Evolutionary conservation across 2,329 filamentous ascomycete genomes (phyloP).

Genomic region (Nigrospora sphaerica): DNA sequence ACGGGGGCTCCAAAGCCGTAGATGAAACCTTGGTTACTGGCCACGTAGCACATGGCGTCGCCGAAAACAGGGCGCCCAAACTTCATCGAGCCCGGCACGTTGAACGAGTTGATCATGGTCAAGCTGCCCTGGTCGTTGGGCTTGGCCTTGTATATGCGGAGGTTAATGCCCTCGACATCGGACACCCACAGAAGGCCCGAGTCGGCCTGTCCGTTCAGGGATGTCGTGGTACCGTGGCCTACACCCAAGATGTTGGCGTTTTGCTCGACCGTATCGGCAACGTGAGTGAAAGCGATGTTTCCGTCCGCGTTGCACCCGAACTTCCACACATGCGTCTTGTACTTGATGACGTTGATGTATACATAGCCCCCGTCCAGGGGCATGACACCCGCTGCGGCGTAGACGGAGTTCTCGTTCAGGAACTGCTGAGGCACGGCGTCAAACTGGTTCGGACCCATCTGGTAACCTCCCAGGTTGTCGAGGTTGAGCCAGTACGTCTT

Average conservation of each 20-base stretch:
- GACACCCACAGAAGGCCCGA: slow-evolving; percentile 50
- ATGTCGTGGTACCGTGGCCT: slow-evolving; percentile 49
- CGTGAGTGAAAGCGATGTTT: slow-evolving; percentile 44
- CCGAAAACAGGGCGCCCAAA: slow-evolving; percentile 53
- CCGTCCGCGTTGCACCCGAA: slow-evolving; percentile 44
- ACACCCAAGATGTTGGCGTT: slow-evolving; percentile 49
- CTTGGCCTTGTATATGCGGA: slow-evolving; percentile 45
- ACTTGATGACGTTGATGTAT: slow-evolving; percentile 45
- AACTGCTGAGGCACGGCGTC: slow-evolving; percentile 35
- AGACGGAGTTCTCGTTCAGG: slow-evolving; percentile 41
- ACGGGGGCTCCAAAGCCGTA: slow-evolving; percentile 51
- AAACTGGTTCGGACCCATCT: slow-evolving; percentile 32
- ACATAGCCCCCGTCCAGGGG: slow-evolving; percentile 39
- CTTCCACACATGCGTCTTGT: slow-evolving; percentile 49
- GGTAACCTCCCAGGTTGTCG: slow-evolving; percentile 41
- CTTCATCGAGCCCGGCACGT: slow-evolving; percentile 44
- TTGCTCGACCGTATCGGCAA: slow-evolving; percentile 38
- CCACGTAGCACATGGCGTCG: slow-evolving; percentile 47
- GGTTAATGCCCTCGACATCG: slow-evolving; percentile 45
- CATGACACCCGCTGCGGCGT: slow-evolving; percentile 38
- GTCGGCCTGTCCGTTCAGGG: slow-evolving; percentile 43
- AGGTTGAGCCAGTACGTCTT: slow-evolving; percentile 42
- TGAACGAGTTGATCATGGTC: slow-evolving; percentile 41
- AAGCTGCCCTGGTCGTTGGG: slow-evolving; percentile 35
- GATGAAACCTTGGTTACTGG: slow-evolving; percentile 40